phyloP scores from a whole-genome alignment of 163 green algal genomes.

The Trebouxiophyceae sp. region DNA sequence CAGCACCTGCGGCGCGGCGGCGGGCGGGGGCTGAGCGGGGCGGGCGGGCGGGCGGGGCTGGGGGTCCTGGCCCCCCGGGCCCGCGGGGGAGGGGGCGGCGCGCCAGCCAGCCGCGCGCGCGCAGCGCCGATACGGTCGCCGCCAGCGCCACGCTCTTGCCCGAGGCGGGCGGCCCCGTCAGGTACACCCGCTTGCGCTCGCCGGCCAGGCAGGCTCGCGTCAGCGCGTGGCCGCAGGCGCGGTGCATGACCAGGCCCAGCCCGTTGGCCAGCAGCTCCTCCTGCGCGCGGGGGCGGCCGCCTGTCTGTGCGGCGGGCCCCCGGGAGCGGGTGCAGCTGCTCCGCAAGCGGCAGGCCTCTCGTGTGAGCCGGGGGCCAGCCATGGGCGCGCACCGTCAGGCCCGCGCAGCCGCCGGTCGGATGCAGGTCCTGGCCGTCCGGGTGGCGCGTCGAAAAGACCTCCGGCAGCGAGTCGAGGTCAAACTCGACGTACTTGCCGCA shows the following conservation, averaged over 20 bases:
- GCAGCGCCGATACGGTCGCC: conserved; percentile 42
- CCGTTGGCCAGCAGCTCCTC: conserved; percentile 2
- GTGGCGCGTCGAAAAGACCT: background rate
- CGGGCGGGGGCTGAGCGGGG: background rate
- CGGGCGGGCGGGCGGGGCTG: background rate
- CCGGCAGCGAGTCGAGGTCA: background rate
- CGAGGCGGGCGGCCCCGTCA: conserved; percentile 44
- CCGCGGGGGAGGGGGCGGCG: conserved; percentile 47
- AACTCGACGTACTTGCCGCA: background rate
- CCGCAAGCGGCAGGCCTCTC: too few relatives aligned
- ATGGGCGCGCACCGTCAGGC: background rate
- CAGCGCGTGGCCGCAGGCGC: background rate
- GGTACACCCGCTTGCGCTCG: conserved; percentile 20
- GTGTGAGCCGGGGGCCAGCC: too few relatives aligned
- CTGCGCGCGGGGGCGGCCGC: too few relatives aligned
- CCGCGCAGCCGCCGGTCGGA: conserved; percentile 2
- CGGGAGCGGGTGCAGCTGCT: too few relatives aligned
- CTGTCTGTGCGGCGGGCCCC: too few relatives aligned
- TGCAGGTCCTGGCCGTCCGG: background rate
- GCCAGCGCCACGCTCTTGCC: conserved; percentile 66
- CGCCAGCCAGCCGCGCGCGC: conserved; percentile 35
- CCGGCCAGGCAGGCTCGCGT: background rate
- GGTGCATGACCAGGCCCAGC: conserved; percentile 3
- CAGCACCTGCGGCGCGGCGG: conserved; percentile 1
- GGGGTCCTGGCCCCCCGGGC: background rate